These are phyloP conservation scores for Prunus mume DNA, from an alignment of 306 rosid genomes.

Conservation along the genomic window DNA sequence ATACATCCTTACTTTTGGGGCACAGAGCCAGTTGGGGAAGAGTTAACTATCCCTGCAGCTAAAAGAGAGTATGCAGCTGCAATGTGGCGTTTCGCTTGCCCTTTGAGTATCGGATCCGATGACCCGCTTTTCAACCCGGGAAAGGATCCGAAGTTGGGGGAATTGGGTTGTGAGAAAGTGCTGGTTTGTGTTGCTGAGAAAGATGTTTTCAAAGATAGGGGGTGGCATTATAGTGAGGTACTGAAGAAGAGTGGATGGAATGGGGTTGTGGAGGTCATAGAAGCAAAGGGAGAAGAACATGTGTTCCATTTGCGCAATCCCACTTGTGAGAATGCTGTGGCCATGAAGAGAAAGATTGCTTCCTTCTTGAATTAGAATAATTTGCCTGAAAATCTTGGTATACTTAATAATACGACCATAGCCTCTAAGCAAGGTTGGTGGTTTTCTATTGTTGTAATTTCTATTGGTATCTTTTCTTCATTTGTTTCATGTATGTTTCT, in stretches of 20 bases:
- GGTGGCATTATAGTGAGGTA: conserved; percentile 28
- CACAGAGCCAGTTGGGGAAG: background rate
- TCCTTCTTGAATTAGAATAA: background rate
- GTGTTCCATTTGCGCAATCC: conserved; percentile 32
- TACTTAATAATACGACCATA: too few relatives aligned
- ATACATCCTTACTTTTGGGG: conserved; percentile 18
- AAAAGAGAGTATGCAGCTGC: background rate
- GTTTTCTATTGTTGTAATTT: too few relatives aligned
- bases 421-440: too few relatives aligned
- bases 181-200: conserved; percentile 38
- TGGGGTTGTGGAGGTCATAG: conserved; percentile 22
- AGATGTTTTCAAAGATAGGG: conserved; percentile 33
- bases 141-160: conserved; percentile 36
- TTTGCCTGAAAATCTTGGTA: too few relatives aligned
- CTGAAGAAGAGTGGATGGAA: conserved; percentile 45
- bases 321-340: background rate
- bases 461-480: too few relatives aligned
- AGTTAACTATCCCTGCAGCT: background rate
- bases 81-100: conserved; percentile 3
- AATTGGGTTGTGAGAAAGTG: conserved; percentile 29
- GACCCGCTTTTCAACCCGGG: conserved; percentile 35
- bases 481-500: too few relatives aligned
- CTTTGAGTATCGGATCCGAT: conserved; percentile 11
- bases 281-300: conserved; percentile 30
- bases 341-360: background rate